Evolutionary conservation across 106 monocot species (phyloP).

Genomic region (Iris macrosiphon): DNA sequence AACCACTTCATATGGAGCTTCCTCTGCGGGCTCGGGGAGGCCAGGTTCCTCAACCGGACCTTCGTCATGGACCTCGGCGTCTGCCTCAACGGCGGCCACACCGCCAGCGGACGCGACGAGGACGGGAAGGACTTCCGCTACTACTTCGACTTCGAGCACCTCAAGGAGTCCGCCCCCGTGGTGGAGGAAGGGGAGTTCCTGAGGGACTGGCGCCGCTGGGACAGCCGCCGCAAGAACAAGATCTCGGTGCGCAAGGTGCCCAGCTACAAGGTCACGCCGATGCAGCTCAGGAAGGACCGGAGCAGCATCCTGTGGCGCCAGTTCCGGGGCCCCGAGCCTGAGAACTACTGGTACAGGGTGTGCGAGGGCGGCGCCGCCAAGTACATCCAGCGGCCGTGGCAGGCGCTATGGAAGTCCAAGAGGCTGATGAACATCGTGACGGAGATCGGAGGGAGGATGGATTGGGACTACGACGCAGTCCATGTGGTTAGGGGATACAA

Average conservation of each 20-base stretch:
- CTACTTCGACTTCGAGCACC: conserved; percentile 95
- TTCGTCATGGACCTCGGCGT: conserved; percentile 83
- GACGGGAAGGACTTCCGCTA: conserved; percentile 90
- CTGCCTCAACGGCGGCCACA: conserved; percentile 59
- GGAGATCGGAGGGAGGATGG: conserved; percentile 63
- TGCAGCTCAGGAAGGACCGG: conserved; percentile 56
- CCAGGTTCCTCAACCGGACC: conserved; percentile 74
- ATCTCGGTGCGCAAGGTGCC: conserved; percentile 16
- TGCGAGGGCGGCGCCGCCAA: conserved; percentile 87
- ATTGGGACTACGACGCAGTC: conserved; percentile 92
- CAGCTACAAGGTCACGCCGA: conserved; percentile 60
- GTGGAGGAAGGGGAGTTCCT: conserved; percentile 81
- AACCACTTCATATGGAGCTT: conserved; percentile 90
- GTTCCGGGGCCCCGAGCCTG: conserved; percentile 66
- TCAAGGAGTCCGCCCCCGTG: conserved; percentile 71
- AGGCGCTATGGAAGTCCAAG: conserved; percentile 80
- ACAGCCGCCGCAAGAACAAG: conserved; percentile 1
- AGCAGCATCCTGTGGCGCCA: conserved; percentile 76
- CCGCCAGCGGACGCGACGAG: conserved; percentile 43
- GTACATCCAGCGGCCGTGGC: conserved; percentile 79
- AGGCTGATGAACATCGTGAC: conserved; percentile 84
- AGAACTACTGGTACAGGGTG: conserved; percentile 92
- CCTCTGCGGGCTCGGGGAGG: conserved; percentile 89
- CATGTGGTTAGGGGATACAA: conserved; percentile 83
- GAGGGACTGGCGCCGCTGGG: conserved; percentile 73